Percentiles rank a stretch among this genome's conserved stretches.
Conservation (phyloP, 1,284 basidiomycete species). For the Puccinia triticina region DNA sequence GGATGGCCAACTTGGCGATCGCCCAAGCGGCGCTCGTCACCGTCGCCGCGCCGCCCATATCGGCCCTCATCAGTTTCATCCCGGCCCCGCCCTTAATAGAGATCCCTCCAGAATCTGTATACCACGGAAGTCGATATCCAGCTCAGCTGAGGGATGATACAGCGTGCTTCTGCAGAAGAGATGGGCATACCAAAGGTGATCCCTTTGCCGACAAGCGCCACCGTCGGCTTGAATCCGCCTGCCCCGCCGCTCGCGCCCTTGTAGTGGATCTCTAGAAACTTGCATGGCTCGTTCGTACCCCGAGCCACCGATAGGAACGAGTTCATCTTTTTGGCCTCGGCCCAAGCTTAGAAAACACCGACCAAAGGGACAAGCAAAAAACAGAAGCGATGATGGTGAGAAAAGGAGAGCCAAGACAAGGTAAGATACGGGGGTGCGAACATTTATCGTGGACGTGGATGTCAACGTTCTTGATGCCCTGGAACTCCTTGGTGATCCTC, state of each 20-base stretch:
- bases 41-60: constrained; percentile 85
- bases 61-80: constrained; percentile 76
- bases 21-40: constrained; percentile 74
- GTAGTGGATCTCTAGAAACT: constrained; percentile 86
- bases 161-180: neutral
- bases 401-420: neutral
- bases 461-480: constrained; percentile 71
- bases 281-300: constrained; percentile 79
- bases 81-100: constrained; percentile 73
- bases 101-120: constrained; percentile 78
- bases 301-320: constrained; percentile 85
- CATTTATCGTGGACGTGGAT: constrained; percentile 72
- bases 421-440: constrained; percentile 2
- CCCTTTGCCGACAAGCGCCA: constrained; percentile 83
- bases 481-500: constrained; percentile 73
- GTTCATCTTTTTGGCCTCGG: constrained; percentile 56
- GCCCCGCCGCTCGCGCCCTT: constrained; percentile 66
- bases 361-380: neutral
- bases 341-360: constrained; percentile 36
- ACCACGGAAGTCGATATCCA: neutral
- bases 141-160: neutral
- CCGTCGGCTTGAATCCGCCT: constrained; percentile 65
- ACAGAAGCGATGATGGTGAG: constrained; percentile 81
- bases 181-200: constrained; percentile 68
- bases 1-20: constrained; percentile 77